Percentiles rank a stretch among this genome's conserved stretches.
These are phyloP conservation scores for Lecanicillium sp. DNA, from an alignment of 2,329 filamentous ascomycete genomes.

Conservation along the genomic window DNA sequence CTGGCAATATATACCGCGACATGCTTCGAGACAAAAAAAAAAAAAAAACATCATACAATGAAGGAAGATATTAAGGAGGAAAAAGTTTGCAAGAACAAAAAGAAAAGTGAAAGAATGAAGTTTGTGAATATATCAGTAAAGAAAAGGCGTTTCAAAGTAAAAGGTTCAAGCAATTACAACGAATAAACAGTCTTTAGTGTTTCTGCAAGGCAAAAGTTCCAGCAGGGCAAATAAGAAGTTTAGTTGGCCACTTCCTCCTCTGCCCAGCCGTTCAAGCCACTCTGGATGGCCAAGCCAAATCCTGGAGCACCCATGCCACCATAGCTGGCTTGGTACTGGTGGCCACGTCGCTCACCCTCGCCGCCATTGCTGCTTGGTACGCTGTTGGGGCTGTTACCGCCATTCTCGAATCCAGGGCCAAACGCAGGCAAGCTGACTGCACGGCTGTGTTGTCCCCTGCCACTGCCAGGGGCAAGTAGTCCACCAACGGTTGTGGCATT, in stretches of 20 bases:
- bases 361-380: conserved; percentile 34
- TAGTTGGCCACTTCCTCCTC: conserved; percentile 58
- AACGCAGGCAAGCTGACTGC: conserved; percentile 80
- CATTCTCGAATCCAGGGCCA: conserved; percentile 55
- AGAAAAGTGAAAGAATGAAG: conserved; percentile 8
- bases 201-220: conserved; percentile 1
- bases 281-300: conserved; percentile 55
- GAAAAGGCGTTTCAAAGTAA: conserved; percentile 11
- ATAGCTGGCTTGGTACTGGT: conserved; percentile 58
- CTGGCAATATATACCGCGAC: too few relatives aligned
- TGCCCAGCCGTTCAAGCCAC: conserved; percentile 58
- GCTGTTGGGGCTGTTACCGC: conserved; percentile 42
- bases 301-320: conserved; percentile 47
- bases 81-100: conserved; percentile 5
- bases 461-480: conserved; percentile 63
- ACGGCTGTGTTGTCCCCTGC: conserved; percentile 58
- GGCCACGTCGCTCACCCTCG: conserved; percentile 50
- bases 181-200: conserved; percentile 11
- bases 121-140: conserved; percentile 6
- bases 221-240: conserved; percentile 14
- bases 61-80: conserved; percentile 13
- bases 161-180: conserved; percentile 14
- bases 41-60: conserved; percentile 21
- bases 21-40: conserved; percentile 1
- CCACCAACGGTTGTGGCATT: conserved; percentile 66